Percentiles rank a stretch among this genome's conserved stretches.
These are phyloP conservation scores for Cercospora nicotianae DNA, from an alignment of 2,329 filamentous ascomycete species.

Conservation along the genomic window DNA sequence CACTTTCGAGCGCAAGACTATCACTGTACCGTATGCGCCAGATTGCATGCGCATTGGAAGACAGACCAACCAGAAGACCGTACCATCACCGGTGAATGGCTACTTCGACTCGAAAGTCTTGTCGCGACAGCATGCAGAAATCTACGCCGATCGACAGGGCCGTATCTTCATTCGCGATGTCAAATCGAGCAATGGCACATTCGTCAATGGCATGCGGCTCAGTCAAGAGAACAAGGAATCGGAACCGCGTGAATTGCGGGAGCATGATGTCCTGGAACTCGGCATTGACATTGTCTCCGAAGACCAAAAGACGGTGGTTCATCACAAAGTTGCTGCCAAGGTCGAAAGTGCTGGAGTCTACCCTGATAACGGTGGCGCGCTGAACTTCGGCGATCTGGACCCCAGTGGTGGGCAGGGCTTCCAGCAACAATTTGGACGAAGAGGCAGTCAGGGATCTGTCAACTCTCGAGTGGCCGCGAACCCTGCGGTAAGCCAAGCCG, in stretches of 20 bases:
- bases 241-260: constrained; percentile 88
- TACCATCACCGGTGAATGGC: constrained; percentile 86
- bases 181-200: constrained; percentile 98
- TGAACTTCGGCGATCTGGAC: constrained; percentile 91
- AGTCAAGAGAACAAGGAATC: constrained; percentile 96
- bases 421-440: constrained; percentile 61
- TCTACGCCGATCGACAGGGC: constrained; percentile 73
- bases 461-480: constrained; percentile 62
- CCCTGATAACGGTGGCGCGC: constrained; percentile 70
- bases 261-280: constrained; percentile 87
- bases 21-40: constrained; percentile 88
- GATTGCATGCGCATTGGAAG: constrained; percentile 92
- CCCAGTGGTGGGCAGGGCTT: constrained; percentile 70
- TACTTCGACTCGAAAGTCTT: constrained; percentile 98
- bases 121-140: constrained; percentile 91
- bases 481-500: constrained; percentile 51
- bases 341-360: constrained; percentile 92
- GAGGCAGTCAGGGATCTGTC: constrained; percentile 52
- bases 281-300: constrained; percentile 99
- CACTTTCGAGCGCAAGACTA: constrained; percentile 96
- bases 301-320: constrained; percentile 96
- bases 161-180: constrained; percentile 97
- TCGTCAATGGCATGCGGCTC: constrained; percentile 87
- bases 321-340: constrained; percentile 96
- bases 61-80: constrained; percentile 94